Base-by-base conservation (phyloP, 768 basidiomycete genomes). In the Xerocomus brunneocitrinus region DNA sequence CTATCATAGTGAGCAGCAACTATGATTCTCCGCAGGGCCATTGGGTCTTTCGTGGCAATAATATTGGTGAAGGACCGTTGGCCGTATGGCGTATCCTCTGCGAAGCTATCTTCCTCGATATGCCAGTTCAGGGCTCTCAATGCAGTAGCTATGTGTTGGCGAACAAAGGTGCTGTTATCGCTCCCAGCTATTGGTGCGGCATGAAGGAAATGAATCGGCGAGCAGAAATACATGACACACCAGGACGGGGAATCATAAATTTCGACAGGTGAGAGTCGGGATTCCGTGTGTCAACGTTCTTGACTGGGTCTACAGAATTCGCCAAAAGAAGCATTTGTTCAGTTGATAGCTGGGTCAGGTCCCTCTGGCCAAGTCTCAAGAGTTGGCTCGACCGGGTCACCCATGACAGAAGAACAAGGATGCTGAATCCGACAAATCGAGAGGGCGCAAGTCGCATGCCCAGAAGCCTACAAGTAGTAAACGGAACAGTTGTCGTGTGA, bases 1-100 rank as follows among this genome's bases (percentile, higher is more conserved):
- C 89, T 91, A 68, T 98, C 95, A 61, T 85, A 93, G 65, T 98
- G 95, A 6, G 95, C 97, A 5, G 97, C 77, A n/a, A 99, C 68
- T 14, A 95, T 77, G 32, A 99, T 77, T 56, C 91, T 84, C 42
- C 90, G 73, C 2, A 85, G 73, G 0, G 97, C 95, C 16, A 73
- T 68, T n/a, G 90, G 89, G 65, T 98, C 88, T 67, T 97, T 97
- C 10, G 97, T 98, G 31, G 93, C 95, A 58, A 98, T 86, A 47
- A 98, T 76, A 72, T 99, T 99, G 13, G 83, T 85, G 67, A 99
- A 95, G 36, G 74, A 73, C 61, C 82, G 90, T 31, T 66, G 62
- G 4, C 95, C 97, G 57, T 88, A 80, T 1, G 97, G 97, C 2
- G 97, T 98, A 16, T 72, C 64, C 47, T 77, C 86, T 5, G 74